These are phyloP conservation scores for Dactylellina sp. DNA, from an alignment of 2,329 filamentous ascomycete species.

Conservation along the genomic window DNA sequence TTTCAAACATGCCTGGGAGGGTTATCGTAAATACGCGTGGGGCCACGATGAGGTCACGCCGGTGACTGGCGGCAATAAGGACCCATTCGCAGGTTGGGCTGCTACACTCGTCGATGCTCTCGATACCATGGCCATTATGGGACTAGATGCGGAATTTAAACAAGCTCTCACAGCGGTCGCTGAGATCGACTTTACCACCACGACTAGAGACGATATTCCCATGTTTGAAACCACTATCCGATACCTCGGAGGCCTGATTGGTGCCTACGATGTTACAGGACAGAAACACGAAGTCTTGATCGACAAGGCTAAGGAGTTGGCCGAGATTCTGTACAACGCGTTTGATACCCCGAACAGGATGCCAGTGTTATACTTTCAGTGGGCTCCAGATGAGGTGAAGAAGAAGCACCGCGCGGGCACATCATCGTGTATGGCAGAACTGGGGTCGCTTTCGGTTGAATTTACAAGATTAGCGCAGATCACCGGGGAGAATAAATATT, in stretches of 20 bases:
- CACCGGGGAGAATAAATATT: slow-evolving; percentile 83
- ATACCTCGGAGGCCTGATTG: slow-evolving; percentile 86
- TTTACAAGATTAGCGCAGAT: slow-evolving; percentile 90
- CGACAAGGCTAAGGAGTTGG: slow-evolving; percentile 81
- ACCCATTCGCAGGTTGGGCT: slow-evolving; percentile 92
- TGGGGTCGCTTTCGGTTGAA: slow-evolving; percentile 85
- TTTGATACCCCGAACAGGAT: slow-evolving; percentile 96
- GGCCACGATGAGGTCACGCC: slow-evolving; percentile 87
- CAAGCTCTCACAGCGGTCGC: slow-evolving; percentile 77
- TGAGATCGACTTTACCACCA: slow-evolving; percentile 85
- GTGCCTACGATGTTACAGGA: slow-evolving; percentile 86
- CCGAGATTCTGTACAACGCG: slow-evolving; percentile 80
- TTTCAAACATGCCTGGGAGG: slow-evolving; percentile 81
- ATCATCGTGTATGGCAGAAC: slow-evolving; percentile 71
- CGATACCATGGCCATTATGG: slow-evolving; percentile 90
- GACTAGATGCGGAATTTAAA: slow-evolving; percentile 80
- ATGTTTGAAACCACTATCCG: slow-evolving; percentile 93
- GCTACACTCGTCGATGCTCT: slow-evolving; percentile 85
- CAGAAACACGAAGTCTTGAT: slow-evolving; percentile 76
- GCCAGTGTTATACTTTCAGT: slow-evolving; percentile 83
- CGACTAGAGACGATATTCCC: slow-evolving; percentile 76
- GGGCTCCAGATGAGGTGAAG: slow-evolving; percentile 69
- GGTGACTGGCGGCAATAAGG: slow-evolving; percentile 73
- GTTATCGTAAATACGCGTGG: slow-evolving; percentile 84
- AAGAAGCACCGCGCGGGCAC: slow-evolving; percentile 58